A percentile compares a stretch with the other conserved stretches of the same genome.
These are phyloP conservation scores for Colletotrichum phormii DNA, from an alignment of 2,329 filamentous ascomycete genomes.

Conservation along the genomic window DNA sequence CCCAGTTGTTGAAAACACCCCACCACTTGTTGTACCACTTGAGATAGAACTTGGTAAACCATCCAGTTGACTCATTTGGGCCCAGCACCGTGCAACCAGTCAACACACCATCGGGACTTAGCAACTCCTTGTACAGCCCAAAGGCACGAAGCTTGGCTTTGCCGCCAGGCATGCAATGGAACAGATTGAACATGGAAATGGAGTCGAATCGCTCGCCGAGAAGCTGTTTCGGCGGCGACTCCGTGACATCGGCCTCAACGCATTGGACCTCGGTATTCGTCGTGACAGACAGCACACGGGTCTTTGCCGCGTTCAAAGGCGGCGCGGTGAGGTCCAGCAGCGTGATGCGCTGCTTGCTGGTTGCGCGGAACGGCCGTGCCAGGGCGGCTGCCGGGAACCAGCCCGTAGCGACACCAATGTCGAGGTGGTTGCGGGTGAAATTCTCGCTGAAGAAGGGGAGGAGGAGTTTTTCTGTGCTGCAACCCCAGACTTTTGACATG, in stretches of 20 bases:
- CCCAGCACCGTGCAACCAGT: conserved; percentile 52
- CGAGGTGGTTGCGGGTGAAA: conserved; percentile 50
- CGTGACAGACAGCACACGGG: conserved; percentile 40
- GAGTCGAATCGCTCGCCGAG: conserved; percentile 50
- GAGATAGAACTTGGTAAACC: conserved; percentile 40
- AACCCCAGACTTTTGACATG: conserved; percentile 51
- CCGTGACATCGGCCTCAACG: conserved; percentile 50
- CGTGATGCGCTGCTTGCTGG: conserved; percentile 44
- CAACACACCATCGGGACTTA: conserved; percentile 50
- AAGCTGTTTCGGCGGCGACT: conserved; percentile 44
- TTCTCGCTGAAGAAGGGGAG: conserved; percentile 49
- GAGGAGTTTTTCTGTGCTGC: conserved; percentile 44
- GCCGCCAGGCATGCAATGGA: conserved; percentile 54
- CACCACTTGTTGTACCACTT: conserved; percentile 46
- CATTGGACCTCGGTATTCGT: conserved; percentile 40
- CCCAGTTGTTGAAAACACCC: conserved; percentile 53
- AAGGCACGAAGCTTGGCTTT: conserved; percentile 47
- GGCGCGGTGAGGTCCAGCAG: conserved; percentile 51
- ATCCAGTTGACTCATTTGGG: conserved; percentile 41
- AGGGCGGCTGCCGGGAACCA: conserved; percentile 49
- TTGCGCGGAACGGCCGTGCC: conserved; percentile 30
- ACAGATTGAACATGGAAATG: conserved; percentile 56
- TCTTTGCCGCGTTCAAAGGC: conserved; percentile 45
- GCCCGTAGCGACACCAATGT: conserved; percentile 54
- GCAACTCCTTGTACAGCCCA: conserved; percentile 43